A percentile compares a stretch with the other conserved stretches of the same genome.
These are phyloP conservation scores for Bruguiera sexangula DNA, from an alignment of 345 rosid species.

Conservation along the genomic window DNA sequence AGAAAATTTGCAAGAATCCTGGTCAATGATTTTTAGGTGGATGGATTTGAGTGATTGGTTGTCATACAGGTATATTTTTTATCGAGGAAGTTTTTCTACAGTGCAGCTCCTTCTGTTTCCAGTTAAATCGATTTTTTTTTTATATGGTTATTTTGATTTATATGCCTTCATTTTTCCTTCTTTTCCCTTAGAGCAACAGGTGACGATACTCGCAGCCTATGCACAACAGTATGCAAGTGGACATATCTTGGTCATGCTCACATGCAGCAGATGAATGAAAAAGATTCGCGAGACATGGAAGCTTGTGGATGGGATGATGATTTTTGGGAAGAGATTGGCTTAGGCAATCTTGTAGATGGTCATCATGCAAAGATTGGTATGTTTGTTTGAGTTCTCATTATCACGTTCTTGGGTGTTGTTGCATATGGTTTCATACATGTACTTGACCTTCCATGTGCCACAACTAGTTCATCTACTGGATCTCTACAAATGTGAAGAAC, in stretches of 20 bases:
- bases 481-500: too few species aligned
- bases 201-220: conserved; percentile 92
- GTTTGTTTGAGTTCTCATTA: conserved; percentile 12
- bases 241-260: conserved; percentile 99
- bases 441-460: too few species aligned
- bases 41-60: conserved; percentile 99
- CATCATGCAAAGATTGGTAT: conserved; percentile 97
- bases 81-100: conserved; percentile 3
- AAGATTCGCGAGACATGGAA: conserved; percentile 85
- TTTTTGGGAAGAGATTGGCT: conserved; percentile 98
- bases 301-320: conserved; percentile 99
- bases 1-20: conserved; percentile 86
- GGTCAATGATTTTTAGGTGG: conserved; percentile 96
- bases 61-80: conserved; percentile 61
- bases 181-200: conserved; percentile 71
- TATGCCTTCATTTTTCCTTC: not conserved
- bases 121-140: conserved; percentile 4
- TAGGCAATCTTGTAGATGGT: conserved; percentile 84
- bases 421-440: too few species aligned
- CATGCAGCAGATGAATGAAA: conserved; percentile 69
- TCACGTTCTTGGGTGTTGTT: not conserved
- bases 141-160: conserved; percentile 2
- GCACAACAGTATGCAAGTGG: conserved; percentile 97
- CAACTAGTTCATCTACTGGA: too few species aligned
- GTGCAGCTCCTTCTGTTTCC: conserved; percentile 4